Percentiles rank a stretch among this genome's conserved stretches.
Conservation (phyloP, 805 yeast genomes). For the Saccharomycopsis sp. region DNA sequence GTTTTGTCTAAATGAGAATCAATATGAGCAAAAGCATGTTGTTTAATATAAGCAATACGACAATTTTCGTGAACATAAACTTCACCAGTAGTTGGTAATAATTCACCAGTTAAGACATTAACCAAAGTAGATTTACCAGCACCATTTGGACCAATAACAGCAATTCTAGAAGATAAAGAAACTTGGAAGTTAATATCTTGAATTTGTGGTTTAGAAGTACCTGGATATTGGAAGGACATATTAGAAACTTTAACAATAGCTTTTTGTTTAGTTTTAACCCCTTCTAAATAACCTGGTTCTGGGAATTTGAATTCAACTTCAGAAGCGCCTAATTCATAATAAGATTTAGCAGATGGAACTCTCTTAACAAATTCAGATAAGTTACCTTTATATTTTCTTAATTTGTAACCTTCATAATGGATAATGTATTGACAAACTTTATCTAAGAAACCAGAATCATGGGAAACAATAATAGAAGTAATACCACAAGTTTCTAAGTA, state of each 20-base stretch:
- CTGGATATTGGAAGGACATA: constrained; percentile 99
- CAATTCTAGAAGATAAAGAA: constrained; percentile 98
- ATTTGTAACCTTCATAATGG: constrained; percentile 99
- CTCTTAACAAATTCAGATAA: constrained; percentile 96
- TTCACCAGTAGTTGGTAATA: constrained; percentile 96
- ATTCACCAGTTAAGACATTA: constrained; percentile 98
- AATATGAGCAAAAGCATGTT: constrained; percentile 99
- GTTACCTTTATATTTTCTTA: constrained; percentile 99
- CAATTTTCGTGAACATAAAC: constrained; percentile 99
- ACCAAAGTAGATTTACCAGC: constrained; percentile 99
- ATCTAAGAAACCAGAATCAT: constrained; percentile 99
- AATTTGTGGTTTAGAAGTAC: constrained; percentile 95
- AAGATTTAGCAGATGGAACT: constrained; percentile 98
- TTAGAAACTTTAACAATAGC: constrained; percentile 96
- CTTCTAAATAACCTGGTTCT: constrained; percentile 99
- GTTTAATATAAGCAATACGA: constrained; percentile 99
- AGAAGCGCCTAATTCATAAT: constrained; percentile 98
- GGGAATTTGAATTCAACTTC: constrained; percentile 97
- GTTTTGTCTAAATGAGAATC: constrained; percentile 98
- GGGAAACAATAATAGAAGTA: constrained; percentile 97
- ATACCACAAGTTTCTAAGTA: constrained; percentile 98
- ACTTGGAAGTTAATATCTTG: constrained; percentile 92
- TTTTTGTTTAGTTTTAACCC: constrained; percentile 99
- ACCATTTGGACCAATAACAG: constrained; percentile 99
- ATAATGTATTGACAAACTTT: constrained; percentile 95